Percentiles rank a stretch among this genome's conserved stretches.
Conservation (phyloP, 495 filamentous ascomycete species). For the Penicillium daleae region DNA sequence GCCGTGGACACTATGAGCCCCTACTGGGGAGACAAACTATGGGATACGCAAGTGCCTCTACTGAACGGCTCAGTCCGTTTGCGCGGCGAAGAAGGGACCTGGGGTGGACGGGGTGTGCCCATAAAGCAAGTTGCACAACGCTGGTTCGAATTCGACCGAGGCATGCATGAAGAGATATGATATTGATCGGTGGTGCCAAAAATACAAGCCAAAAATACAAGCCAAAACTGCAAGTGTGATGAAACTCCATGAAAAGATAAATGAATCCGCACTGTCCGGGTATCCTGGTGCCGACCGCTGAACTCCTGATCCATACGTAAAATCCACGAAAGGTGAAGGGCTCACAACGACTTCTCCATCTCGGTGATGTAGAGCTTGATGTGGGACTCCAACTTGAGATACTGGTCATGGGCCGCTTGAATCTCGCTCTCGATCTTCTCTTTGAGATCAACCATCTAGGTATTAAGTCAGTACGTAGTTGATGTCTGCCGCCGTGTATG, state of each 20-base stretch:
- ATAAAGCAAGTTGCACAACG: slow-evolving; percentile 64
- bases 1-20: slow-evolving; percentile 29
- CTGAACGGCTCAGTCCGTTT: slow-evolving; percentile 62
- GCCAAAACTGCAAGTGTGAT: slow-evolving; percentile 18
- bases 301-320: slow-evolving; percentile 41
- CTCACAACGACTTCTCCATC: slow-evolving; percentile 90
- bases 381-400: slow-evolving; percentile 93
- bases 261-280: slow-evolving; percentile 41
- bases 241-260: slow-evolving; percentile 24
- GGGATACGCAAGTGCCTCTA: slow-evolving; percentile 63
- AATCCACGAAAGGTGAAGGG: slow-evolving; percentile 22
- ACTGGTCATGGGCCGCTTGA: slow-evolving; percentile 84
- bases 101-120: slow-evolving; percentile 69
- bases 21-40: slow-evolving; percentile 44
- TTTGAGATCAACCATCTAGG: slow-evolving; percentile 92
- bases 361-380: slow-evolving; percentile 97
- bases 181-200: slow-evolving; percentile 18
- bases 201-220: not conserved
- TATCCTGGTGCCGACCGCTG: slow-evolving; percentile 47
- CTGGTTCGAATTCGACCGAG: slow-evolving; percentile 68
- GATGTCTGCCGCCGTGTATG: not conserved
- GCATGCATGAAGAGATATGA: slow-evolving; percentile 2
- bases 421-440: slow-evolving; percentile 97
- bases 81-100: slow-evolving; percentile 57
- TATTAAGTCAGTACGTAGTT: slow-evolving; percentile 14